Evolutionary conservation across 2,329 filamentous ascomycete genomes (phyloP), one percentile per base, ranked within the genome.

Genomic region (Penicillium sp.): DNA sequence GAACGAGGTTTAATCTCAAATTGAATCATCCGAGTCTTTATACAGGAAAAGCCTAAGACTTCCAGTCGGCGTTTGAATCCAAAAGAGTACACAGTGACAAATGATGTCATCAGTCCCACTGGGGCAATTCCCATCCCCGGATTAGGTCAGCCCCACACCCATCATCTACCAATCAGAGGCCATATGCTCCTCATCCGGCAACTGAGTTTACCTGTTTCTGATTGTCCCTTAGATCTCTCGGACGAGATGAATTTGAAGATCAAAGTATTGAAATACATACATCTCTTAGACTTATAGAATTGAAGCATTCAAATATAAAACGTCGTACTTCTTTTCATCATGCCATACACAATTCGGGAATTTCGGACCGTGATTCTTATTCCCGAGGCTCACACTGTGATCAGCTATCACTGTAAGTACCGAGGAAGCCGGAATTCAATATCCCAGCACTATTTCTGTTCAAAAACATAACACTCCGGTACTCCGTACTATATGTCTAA

Each of bases 21-120:
- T 22, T 22, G 3, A 22, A 22, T 2, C 22, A 22, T 22, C 3
- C 22, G 22, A 22, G 3, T 22, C 22, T 22, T 22, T 22, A 28
- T 28, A 9, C 60, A 37, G 10, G 2, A 9, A 35, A 36, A 37
- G n/a, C 26, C 6, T 28, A 9, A 9, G 9, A 28, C 26, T 22
- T 22, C 22, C 22, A 22, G 57, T 59, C 63, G 61, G 63, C 56
- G 56, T 60, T 61, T 64, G 63, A 59, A 51, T 31, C 17, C 2
- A 4, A 45, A 33, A 30, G 22, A 43, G 22, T 17, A 14, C 12
- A 30, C 41, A 28, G 42, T 19, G 43, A 25, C 9, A 25, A 9
- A 50, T 62, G 60, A 61, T 37, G 38, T 62, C 60, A 59, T 53
- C 31, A 6, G 6, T 5, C 16, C 48, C 19, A 40, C 25, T 22